phyloP scores from a whole-genome alignment of 139 green algal genomes.

The Raphidocelis subcapitata region DNA sequence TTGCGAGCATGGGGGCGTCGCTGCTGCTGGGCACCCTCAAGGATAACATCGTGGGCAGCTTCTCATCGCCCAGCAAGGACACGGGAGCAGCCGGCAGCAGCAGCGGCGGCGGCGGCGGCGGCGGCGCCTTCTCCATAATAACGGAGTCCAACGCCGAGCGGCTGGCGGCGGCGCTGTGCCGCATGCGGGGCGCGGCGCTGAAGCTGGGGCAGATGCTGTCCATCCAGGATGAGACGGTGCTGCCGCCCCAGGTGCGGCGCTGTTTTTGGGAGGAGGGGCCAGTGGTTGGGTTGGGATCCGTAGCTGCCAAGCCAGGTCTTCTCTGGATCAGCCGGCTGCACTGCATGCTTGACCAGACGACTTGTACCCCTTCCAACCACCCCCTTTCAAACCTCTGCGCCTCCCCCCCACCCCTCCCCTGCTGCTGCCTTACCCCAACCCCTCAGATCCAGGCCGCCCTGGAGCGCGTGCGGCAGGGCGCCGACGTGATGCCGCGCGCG shows the following conservation, averaged over 20 bases:
- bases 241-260: conserved; percentile 70
- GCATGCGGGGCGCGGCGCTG: conserved; percentile 90
- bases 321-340: too few relatives aligned
- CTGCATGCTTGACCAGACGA: too few relatives aligned
- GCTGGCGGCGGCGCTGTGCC: conserved; percentile 88
- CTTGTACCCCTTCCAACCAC: too few relatives aligned
- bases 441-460: conserved; percentile 74
- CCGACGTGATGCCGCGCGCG: conserved; percentile 90
- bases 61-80: not conserved
- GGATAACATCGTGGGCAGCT: conserved; percentile 54
- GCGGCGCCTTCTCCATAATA: conserved; percentile 22
- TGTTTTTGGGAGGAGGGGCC: too few relatives aligned
- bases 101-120: conserved; percentile 2
- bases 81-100: not conserved
- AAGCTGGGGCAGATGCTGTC: conserved; percentile 97
- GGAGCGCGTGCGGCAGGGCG: conserved; percentile 80
- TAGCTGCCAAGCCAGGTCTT: too few relatives aligned
- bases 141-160: conserved; percentile 85
- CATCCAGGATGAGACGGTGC: conserved; percentile 93
- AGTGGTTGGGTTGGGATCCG: too few relatives aligned
- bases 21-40: conserved; percentile 69
- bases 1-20: conserved; percentile 76
- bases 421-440: not conserved
- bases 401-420: not conserved
- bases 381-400: too few relatives aligned